Base-by-base conservation (phyloP, 192 early-diverging fungal species). In the Geranomyces variabilis region DNA sequence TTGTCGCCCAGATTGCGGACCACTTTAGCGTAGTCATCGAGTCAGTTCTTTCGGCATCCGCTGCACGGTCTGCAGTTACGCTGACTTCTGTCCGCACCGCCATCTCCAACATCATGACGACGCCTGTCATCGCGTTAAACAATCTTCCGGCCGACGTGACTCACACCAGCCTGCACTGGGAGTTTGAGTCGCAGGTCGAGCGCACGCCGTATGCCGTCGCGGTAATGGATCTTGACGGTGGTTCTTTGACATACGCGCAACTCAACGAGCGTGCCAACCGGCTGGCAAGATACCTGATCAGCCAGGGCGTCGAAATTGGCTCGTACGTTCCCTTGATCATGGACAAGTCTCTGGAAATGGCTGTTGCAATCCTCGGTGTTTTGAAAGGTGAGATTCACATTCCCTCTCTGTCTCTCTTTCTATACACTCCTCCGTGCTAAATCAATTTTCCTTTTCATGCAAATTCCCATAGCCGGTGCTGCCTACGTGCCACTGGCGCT, bases 231-330 rank as follows among this genome's bases (percentile, higher is more conserved):
- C 46, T 47, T 12, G 46, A 47, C 12, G 46, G 46, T n/a, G n/a
- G n/a, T n/a, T n/a, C n/a, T n/a, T n/a, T 66, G 36, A 45, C 63
- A 12, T 66, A 66, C 45, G 9, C 41, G 8, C 36, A 66, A 47
- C 63, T 66, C 5, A 22, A 66, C 22, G 12, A 17, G 4, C 1
- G 29, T 10, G 45, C 63, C 3, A 66, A 66, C 22, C 45, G 12
- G 22, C 4, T 66, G 7, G 63, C 63, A 6, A 4, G 44, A 4
- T 41, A 10, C 63, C 63, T 66, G 2, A 8, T 8, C 4, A n/a
- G 10, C 4, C 30, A 46, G 21, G 21, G 21, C 41, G 31, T 45
- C n/a, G 10, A 29, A 19, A 3, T 9, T 6, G 63, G 41, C 28
- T 6, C 41, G 22, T n/a, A 6, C 10, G 41, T 66, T 2, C 8